Percentiles rank a stretch among this genome's conserved stretches.
These are phyloP conservation scores for Pistacia integerrima DNA, from an alignment of 345 rosid species.

Conservation along the genomic window DNA sequence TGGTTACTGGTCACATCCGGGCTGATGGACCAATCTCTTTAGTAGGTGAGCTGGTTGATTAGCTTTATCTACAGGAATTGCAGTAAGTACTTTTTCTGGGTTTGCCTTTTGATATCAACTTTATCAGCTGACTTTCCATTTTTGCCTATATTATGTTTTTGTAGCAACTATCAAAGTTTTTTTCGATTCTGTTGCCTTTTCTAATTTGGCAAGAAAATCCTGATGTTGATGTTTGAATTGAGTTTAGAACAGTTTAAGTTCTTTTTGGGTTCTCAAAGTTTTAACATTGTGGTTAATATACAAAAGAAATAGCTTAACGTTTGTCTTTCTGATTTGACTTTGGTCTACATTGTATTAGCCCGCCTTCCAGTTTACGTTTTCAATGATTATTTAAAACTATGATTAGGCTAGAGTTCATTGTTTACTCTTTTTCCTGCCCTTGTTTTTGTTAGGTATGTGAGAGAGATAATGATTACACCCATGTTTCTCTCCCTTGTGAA, in stretches of 20 bases:
- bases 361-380: background rate
- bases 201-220: too few species aligned
- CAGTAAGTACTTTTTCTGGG: slow-evolving; percentile 2
- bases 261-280: background rate
- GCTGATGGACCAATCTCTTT: slow-evolving; percentile 9
- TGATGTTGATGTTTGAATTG: background rate
- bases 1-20: background rate
- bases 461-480: slow-evolving; percentile 19
- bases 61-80: slow-evolving; percentile 5
- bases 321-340: background rate
- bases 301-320: background rate
- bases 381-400: background rate
- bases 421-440: background rate
- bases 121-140: background rate
- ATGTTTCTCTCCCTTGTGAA: slow-evolving; percentile 5
- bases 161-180: background rate
- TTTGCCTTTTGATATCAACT: background rate
- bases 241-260: background rate
- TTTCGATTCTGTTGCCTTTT: background rate
- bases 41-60: slow-evolving; percentile 10
- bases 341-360: background rate
- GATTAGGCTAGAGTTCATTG: background rate
- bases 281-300: background rate
- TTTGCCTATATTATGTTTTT: background rate
- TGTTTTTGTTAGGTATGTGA: background rate